Evolutionary conservation across 805 yeast genomes (phyloP), one percentile per base, ranked within the genome.

Genomic region (Kodamaea leandrae): DNA sequence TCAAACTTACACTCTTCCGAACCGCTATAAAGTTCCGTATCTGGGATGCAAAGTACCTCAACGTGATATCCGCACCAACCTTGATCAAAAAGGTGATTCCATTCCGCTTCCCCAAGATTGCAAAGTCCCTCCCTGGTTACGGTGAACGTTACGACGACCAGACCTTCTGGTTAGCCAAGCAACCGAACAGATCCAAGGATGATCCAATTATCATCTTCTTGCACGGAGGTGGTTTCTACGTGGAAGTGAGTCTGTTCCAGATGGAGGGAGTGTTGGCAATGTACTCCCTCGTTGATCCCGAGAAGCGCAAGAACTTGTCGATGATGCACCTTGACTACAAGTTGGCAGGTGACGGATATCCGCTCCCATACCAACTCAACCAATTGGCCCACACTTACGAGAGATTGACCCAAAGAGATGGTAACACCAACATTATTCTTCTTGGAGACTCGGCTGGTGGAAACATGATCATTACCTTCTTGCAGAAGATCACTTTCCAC

Each of bases 391-490:
- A 47, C 1, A 57, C 65, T 2, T 64, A 67, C 45, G 36, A 35
- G 18, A 42, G 41, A 14, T 49, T 63, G 28, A 37, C 44, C 16
- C 40, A 56, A 18, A 33, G 38, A 0, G 60, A 51, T 10, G 59
- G 62, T 1, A 47, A 50, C 37, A 40, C 48, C 12, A 65, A 66
- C 35, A 52, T 69, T 13, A 54, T 56, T 9, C 49, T 68, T 4
- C 46, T 69, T 48, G 74, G 74, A 3, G 74, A 69, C 46, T 66
- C 72, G 1, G 73, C 73, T 7, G 74, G 74, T 19, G 73, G 69
- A 1, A 58, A 68, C 46, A 56, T 69, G 44, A 49, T 59, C 12
- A 46, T 68, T 15, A 52, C 53, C 13, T 61, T 57, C 42, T 47
- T 65, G 12, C 63, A 65, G 39, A 55, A 45, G 32, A 35, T 40